Percentiles rank a stretch among this genome's conserved stretches.
Conservation (phyloP, 2,329 filamentous ascomycete genomes). For the Paecilomyces variotii region DNA sequence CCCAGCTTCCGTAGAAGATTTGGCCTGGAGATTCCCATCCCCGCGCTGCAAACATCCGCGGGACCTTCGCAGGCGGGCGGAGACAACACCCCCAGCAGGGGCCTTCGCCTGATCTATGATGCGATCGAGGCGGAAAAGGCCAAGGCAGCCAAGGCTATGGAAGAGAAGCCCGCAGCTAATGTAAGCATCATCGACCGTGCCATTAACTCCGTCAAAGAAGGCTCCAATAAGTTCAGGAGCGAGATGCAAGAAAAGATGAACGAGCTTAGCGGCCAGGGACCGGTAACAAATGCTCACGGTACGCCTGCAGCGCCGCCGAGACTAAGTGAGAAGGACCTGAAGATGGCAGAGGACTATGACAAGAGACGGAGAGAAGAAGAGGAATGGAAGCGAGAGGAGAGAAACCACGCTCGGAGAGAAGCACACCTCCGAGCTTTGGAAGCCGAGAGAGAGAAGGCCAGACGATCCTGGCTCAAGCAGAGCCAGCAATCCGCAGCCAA, state of each 20-base stretch:
- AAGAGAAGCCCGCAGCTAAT: slow-evolving; percentile 2
- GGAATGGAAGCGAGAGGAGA: slow-evolving; percentile 24
- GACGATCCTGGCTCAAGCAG: slow-evolving; percentile 7
- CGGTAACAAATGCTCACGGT: slow-evolving; percentile 15
- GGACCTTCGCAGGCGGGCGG: slow-evolving; percentile 1
- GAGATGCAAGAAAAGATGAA: slow-evolving; percentile 15
- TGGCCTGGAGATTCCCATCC: slow-evolving; percentile 16
- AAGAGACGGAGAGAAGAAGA: slow-evolving; percentile 18
- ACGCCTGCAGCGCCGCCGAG: slow-evolving; percentile 12
- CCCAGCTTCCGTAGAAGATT: slow-evolving; percentile 19
- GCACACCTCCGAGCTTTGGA: slow-evolving; percentile 17
- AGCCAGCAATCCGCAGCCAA: slow-evolving; percentile 1
- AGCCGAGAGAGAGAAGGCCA: slow-evolving; percentile 17
- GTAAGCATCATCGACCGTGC: slow-evolving; percentile 28
- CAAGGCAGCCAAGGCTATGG: slow-evolving; percentile 5
- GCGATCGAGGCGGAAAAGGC: slow-evolving; percentile 7
- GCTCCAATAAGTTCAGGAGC: slow-evolving; percentile 13
- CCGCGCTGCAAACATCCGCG: slow-evolving; percentile 3
- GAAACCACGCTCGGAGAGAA: slow-evolving; percentile 25
- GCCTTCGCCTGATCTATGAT: slow-evolving; percentile 13
- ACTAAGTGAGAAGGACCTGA: slow-evolving; percentile 23
- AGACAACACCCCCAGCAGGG: slow-evolving; percentile 5
- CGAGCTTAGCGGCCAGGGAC: slow-evolving; percentile 15
- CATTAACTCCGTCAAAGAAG: slow-evolving; percentile 24
- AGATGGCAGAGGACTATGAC: slow-evolving; percentile 23